Conservation (phyloP, 192 early-diverging fungal species). For the Entophlyctis luteolus region DNA sequence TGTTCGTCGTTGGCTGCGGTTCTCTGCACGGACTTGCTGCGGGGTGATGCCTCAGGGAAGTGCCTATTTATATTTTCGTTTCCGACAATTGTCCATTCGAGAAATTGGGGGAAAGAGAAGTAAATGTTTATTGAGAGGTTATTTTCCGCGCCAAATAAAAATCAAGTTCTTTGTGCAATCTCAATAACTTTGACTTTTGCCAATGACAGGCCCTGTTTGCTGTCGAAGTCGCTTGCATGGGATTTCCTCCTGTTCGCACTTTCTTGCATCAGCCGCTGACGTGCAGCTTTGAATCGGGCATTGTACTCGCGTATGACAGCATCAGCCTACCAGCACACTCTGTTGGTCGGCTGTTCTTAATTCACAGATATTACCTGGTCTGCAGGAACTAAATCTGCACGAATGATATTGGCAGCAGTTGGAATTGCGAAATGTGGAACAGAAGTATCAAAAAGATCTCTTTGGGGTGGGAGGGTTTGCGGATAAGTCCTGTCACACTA, state of each 20-base stretch:
- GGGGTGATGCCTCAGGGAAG: no score
- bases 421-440: constrained; percentile 48
- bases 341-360: not conserved
- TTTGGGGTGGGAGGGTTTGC: not conserved
- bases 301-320: constrained; percentile 16
- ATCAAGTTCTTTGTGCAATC: not conserved
- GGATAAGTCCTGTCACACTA: constrained; percentile 2
- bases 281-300: constrained; percentile 10
- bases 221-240: no score
- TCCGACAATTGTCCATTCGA: no score
- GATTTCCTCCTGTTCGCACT: no score
- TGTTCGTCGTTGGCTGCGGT: no score
- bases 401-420: constrained; percentile 41
- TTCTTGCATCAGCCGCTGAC: no score
- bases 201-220: not conserved
- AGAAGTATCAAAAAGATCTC: constrained; percentile 1
- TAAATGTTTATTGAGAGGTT: no score
- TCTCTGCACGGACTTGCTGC: no score
- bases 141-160: no score
- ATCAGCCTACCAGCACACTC: not conserved
- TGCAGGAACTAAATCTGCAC: constrained; percentile 23
- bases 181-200: not conserved
- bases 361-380: constrained; percentile 25
- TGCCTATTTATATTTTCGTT: no score
- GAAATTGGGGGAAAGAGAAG: no score